Base-by-base conservation (phyloP, 257 asterid species). In the Primulina tabacum region DNA sequence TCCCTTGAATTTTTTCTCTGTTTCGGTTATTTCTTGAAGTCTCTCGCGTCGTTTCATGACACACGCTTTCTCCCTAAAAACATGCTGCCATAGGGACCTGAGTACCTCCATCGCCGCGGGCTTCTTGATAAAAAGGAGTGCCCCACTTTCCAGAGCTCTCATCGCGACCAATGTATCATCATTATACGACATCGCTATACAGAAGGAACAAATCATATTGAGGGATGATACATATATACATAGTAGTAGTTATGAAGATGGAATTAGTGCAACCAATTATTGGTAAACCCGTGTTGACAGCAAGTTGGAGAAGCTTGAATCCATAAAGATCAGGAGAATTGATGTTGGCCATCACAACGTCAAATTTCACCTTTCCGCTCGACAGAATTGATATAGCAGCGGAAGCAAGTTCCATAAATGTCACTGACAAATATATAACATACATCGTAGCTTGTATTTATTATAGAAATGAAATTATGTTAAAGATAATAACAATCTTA, bases 101-200 rank as follows among this genome's bases (percentile, higher is more conserved):
- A 62, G 21, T 1, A 40, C 64, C 16, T 50, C 70, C 26, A 5
- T 6, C 4, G 56, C 6, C 21, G 43, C 43, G 29, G 75, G 75
- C 56, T 72, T 72, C 17, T 72, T 29, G 58, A 64, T 17, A 35
- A 57, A 52, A 20, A 72, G 76, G 43, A 64, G 65, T 7, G 71
- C 76, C 11, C 76, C 76, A 4, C 57, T 64, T 17, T 64, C 50
- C 16, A 72, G 37, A 18, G 65, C 76, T 35, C 65, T 12, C 32
- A 37, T 64, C 10, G 34, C 69, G 0, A 55, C 32, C n/a, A 17
- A 5, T 16, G 65, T 38, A 33, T 57, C 58, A 2, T 37, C 65
- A 9, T 35, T 35, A 35, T 28, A n/a, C 26, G 71, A 72, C 76
- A 72, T 62, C 52, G 4, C 66, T 30, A 1, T 62, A 62, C 10